Evolutionary conservation across 2,329 filamentous ascomycete species (phyloP), one percentile per base, ranked within the genome.

Genomic region (Penicillium sp.): DNA sequence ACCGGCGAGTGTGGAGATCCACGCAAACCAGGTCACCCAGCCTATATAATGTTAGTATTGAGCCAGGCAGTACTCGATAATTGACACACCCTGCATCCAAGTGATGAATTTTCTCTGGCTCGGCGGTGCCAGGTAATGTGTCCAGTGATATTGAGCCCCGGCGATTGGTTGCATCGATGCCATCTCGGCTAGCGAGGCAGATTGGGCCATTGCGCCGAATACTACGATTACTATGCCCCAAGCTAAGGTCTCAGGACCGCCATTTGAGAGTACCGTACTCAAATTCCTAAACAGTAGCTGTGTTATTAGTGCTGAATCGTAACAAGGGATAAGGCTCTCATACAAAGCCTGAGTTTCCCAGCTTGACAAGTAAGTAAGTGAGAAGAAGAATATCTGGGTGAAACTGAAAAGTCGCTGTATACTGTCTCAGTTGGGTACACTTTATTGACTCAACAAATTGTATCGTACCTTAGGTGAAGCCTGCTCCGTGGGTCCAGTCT

Each of bases 121-220:
- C 0, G 59, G 57, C 1, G 73, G 73, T 12, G 73, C 73, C 19
- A 76, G 62, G 9, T 67, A 62, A 29, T 69, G 68, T 6, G 75
- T 78, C 76, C 76, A 78, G 59, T 78, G 74, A 57, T 79, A 78
- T 58, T 78, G 76, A 4, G 75, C 77, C 12, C 75, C 76, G 0
- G 76, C 76, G 37, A 77, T 70, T 4, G 75, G 75, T 17, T 71
- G 69, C 61, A 78, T 76, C 0, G 76, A 77, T 2, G 71, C 72
- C 67, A 78, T 65, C 58, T 78, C 76, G 7, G 71, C 76, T 38
- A 78, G 65, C 1, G 75, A 77, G 17, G 63, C 47, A 2, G 61
- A 59, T 41, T 65, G 52, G 53, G 56, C 60, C 57, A 68, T 63
- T 19, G 68, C 66, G 35, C 71, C 57, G 56, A 69, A 61, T 42